These are phyloP conservation scores for Glonium stellatum DNA, from an alignment of 495 filamentous ascomycete genomes.

Conservation along the genomic window DNA sequence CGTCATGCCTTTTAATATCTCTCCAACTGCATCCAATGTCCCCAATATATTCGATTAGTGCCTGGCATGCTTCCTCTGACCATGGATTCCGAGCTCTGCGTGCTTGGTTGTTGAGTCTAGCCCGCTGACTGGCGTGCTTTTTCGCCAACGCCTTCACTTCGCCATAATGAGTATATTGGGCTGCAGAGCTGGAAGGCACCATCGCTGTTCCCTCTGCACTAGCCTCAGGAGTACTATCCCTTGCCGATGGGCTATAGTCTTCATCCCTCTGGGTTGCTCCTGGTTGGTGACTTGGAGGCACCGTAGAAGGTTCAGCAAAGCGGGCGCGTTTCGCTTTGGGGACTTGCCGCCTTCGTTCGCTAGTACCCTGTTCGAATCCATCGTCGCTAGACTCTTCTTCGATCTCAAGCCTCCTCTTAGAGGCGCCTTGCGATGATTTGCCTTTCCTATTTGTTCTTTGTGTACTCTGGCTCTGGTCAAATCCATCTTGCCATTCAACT, in stretches of 20 bases:
- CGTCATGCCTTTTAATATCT: conserved; percentile 38
- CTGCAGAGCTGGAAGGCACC: neutral
- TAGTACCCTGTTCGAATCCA: conserved; percentile 12
- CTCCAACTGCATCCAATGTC: conserved; percentile 48
- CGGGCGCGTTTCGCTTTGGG: conserved; percentile 11
- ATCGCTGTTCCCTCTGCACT: conserved; percentile 8
- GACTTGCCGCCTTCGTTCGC: neutral
- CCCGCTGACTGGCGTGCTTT: neutral
- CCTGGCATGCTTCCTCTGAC: conserved; percentile 42
- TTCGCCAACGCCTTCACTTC: no score
- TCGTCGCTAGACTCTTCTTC: conserved; percentile 23
- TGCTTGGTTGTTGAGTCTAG: neutral
- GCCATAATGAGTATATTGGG: no score
- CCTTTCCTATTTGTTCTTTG: conserved; percentile 20
- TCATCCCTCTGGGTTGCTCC: conserved; percentile 1
- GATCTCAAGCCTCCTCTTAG: conserved; percentile 15
- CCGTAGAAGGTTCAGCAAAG: conserved; percentile 4
- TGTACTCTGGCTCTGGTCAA: conserved; percentile 14
- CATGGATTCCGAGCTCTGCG: conserved; percentile 39
- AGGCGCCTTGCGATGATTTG: conserved; percentile 11
- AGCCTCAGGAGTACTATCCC: conserved; percentile 12
- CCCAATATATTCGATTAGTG: conserved; percentile 46
- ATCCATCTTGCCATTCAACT: conserved; percentile 31
- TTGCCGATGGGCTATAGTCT: conserved; percentile 1
- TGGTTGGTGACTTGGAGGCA: conserved; percentile 22